Conservation (phyloP, 495 filamentous ascomycete genomes). For the Penicillium steckii region DNA sequence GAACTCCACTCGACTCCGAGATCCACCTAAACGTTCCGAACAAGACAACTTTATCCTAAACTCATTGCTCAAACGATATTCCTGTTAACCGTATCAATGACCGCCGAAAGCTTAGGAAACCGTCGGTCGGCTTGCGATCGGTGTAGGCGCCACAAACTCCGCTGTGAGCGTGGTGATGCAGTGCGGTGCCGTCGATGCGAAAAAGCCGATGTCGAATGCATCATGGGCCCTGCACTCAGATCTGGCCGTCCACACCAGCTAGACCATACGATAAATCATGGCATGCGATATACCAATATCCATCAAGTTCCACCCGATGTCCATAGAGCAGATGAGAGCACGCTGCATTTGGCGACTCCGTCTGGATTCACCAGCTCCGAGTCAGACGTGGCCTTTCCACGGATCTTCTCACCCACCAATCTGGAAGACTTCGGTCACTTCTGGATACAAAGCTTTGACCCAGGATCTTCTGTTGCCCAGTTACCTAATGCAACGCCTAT, state of each 20-base stretch:
- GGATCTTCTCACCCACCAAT: background rate
- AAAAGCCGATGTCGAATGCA: background rate
- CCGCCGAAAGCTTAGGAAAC: background rate
- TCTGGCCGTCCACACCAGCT: background rate
- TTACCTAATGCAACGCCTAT: background rate
- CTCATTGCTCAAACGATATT: background rate
- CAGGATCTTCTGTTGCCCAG: background rate
- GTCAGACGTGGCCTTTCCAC: background rate
- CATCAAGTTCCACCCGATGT: background rate
- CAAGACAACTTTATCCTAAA: background rate
- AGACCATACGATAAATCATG: background rate
- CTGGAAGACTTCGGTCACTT: background rate
- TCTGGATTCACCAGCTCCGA: background rate
- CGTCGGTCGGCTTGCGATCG: slow-evolving; percentile 3
- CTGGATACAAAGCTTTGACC: background rate
- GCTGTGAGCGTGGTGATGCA: background rate
- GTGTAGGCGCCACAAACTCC: slow-evolving; percentile 5
- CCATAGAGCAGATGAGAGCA: background rate
- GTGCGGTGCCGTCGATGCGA: slow-evolving; percentile 3
- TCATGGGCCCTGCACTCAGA: slow-evolving; percentile 1
- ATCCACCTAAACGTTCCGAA: background rate
- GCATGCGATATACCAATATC: background rate
- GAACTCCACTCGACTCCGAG: background rate
- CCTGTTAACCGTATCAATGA: background rate
- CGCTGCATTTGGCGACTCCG: background rate